These are phyloP conservation scores for Coccomyxa sp. DNA, from an alignment of 139 green algal genomes.

Conservation along the genomic window DNA sequence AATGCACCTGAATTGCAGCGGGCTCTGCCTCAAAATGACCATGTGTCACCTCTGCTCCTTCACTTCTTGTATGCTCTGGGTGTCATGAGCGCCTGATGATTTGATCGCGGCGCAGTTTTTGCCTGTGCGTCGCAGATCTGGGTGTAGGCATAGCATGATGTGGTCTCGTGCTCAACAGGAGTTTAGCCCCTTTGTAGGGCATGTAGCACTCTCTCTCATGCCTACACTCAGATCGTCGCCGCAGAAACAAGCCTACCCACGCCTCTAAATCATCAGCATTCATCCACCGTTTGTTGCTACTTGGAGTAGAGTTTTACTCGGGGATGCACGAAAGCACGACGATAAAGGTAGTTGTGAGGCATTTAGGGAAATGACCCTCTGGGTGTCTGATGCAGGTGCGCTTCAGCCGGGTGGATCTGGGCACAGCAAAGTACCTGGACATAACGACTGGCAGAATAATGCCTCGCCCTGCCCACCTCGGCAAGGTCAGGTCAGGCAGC, in stretches of 20 bases:
- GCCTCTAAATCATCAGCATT: no score
- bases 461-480: not conserved
- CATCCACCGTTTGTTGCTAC: no score
- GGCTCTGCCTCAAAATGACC: not conserved
- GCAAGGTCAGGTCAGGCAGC: not conserved
- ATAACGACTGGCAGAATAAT: not conserved
- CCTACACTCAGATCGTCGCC: no score
- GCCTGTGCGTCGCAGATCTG: no score
- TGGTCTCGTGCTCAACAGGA: no score
- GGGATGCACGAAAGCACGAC: not conserved
- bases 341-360: no score
- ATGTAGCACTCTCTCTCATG: no score
- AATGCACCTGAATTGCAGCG: not conserved
- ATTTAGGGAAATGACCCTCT: no score
- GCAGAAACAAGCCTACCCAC: no score
- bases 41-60: not conserved
- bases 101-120: no score
- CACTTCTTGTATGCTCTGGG: not conserved
- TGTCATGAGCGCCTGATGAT: not conserved
- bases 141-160: no score
- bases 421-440: constrained; percentile 22
- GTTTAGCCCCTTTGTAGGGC: no score
- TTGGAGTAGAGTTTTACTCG: not conserved
- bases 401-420: constrained; percentile 35
- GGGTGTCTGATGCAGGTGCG: constrained; percentile 7